phyloP scores from a whole-genome alignment of 495 filamentous ascomycete genomes.

The Penicillium paradoxum region DNA sequence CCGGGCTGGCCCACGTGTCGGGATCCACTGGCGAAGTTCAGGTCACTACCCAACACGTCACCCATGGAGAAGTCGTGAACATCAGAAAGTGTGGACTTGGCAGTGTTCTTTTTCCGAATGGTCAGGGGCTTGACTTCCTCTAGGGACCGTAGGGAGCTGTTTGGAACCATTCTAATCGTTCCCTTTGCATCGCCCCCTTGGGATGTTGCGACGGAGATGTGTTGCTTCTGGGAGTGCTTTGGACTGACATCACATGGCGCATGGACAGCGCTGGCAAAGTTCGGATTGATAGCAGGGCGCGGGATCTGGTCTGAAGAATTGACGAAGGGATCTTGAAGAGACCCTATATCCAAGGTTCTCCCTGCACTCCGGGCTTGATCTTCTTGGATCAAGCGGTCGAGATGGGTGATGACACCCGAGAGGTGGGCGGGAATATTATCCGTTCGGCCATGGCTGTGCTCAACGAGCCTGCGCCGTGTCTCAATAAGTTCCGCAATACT shows the following conservation, averaged over 20 bases:
- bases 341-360: no score
- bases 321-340: constrained; percentile 53
- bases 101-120: constrained; percentile 47
- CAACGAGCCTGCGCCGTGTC: constrained; percentile 51
- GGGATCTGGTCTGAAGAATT: constrained; percentile 31
- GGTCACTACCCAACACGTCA: background rate
- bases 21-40: constrained; percentile 16
- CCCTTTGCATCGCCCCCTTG: constrained; percentile 25
- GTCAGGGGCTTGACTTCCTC: constrained; percentile 46
- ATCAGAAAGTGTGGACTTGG: background rate
- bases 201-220: constrained; percentile 21
- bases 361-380: constrained; percentile 19
- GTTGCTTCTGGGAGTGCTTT: background rate
- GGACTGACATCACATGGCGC: constrained; percentile 2
- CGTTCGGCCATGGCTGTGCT: constrained; percentile 36
- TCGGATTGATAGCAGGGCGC: constrained; percentile 52
- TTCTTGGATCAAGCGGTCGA: constrained; percentile 58
- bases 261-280: constrained; percentile 21
- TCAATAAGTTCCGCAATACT: constrained; percentile 50
- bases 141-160: constrained; percentile 35
- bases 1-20: constrained; percentile 15
- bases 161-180: constrained; percentile 48
- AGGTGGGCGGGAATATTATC: constrained; percentile 44
- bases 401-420: constrained; percentile 54
- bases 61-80: background rate